Evolutionary conservation across 495 filamentous ascomycete genomes (phyloP).

Genomic region (Hyaloscypha variabilis): DNA sequence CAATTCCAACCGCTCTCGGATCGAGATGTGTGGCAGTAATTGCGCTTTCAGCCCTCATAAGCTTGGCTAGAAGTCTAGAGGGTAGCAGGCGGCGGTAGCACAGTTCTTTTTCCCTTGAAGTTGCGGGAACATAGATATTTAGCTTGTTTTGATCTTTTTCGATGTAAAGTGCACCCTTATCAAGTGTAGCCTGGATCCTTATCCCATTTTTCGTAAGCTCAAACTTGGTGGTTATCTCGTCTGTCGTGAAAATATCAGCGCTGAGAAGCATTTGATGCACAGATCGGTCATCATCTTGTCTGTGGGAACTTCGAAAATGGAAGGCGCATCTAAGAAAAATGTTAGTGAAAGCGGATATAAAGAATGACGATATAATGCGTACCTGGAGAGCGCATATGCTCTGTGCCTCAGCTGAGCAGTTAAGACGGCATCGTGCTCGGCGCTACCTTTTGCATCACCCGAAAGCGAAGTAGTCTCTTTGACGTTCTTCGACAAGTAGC

Average conservation of each 20-base stretch:
- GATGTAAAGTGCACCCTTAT: constrained; percentile 36
- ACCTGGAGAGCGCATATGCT: constrained; percentile 44
- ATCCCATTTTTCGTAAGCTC: constrained; percentile 34
- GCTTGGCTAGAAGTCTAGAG: constrained; percentile 6
- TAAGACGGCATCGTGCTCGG: not conserved
- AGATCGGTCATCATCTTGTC: constrained; percentile 16
- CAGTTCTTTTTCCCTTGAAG: constrained; percentile 36
- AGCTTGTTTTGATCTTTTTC: constrained; percentile 32
- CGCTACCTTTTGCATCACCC: not conserved
- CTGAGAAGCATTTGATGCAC: constrained; percentile 38
- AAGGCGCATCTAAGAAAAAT: constrained; percentile 28
- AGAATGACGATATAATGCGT: constrained; percentile 7
- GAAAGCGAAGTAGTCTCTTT: constrained; percentile 9
- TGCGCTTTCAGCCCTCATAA: not conserved
- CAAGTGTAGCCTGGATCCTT: constrained; percentile 26
- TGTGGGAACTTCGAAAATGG: constrained; percentile 40
- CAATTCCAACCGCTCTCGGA: constrained; percentile 5
- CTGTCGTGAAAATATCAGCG: constrained; percentile 32
- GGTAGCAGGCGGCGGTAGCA: constrained; percentile 40
- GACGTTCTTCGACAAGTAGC: constrained; percentile 18
- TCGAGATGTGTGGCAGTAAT: constrained; percentile 4
- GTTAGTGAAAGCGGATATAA: not conserved
- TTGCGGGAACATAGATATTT: constrained; percentile 41
- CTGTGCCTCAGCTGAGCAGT: constrained; percentile 32
- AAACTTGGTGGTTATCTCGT: constrained; percentile 35